Evolutionary conservation across 225 moss, liverwort and hornwort species (phyloP), one percentile per base, ranked within the genome.

Genomic region (Rhytidiadelphus loreus): DNA sequence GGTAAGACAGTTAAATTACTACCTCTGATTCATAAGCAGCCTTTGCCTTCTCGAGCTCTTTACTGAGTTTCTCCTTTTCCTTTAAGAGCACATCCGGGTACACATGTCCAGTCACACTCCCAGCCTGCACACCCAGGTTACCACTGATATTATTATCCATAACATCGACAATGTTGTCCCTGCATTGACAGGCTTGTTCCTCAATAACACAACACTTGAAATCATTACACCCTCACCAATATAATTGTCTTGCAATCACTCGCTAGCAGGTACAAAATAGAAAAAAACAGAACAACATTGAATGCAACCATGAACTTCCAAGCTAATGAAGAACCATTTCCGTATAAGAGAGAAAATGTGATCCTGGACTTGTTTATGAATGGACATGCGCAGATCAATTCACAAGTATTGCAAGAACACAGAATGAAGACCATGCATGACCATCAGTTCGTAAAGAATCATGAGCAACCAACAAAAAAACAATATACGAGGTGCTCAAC

Each of bases 1-100:
- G 61, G 61, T 26, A 72, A 84, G 43, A 86, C 72, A 59, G 84
- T 64, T 70, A 84, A 68, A 73, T 24, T 80, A 26, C 33, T 76
- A 94, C 94, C 91, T 94, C 94, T 53, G 60, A 69, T 58, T 93
- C 91, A 77, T 93, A 93, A 18, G 72, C 70, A 71, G n/a, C 13
- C 64, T 94, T 94, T 39, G 88, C 83, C 70, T 89, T 92, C 89
- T 94, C 93, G 56, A 91, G 50, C 41, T 91, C 90, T 91, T 86
- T 91, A 74, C 43, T 86, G 37, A 94, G 88, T 83, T 90, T 94
- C 56, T 93, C 93, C 89, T 89, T 93, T 89, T 94, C 94, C 89
- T 90, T 94, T 9, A 90, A 59, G 70, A 94, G 88, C 74, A 92
- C 89, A 88, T 93, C 94, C 53, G 92, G 83, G 68, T 82, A 68